These are phyloP conservation scores for Bipolaris zeicola DNA, from an alignment of 2,329 filamentous ascomycete species.

Conservation along the genomic window DNA sequence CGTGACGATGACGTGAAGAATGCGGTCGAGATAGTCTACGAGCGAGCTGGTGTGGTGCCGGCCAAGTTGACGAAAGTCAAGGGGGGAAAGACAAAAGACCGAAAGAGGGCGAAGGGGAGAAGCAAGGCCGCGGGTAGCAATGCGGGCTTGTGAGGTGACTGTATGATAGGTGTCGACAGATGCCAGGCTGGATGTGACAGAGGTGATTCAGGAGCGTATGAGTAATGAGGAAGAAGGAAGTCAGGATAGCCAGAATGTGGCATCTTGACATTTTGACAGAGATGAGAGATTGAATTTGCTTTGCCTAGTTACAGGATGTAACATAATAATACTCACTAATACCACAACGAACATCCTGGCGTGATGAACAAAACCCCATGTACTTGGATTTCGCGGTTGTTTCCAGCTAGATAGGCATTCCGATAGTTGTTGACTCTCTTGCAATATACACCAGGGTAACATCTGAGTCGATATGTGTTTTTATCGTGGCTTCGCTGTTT, in stretches of 20 bases:
- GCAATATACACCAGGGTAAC: too few species aligned
- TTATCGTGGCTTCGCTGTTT: too few species aligned
- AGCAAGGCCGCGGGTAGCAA: conserved; percentile 6
- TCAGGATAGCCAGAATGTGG: too few species aligned
- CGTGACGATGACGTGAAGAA: conserved; percentile 10
- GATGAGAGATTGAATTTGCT: neutral
- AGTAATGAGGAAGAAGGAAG: neutral
- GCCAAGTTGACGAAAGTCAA: conserved; percentile 14
- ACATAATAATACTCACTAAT: neutral
- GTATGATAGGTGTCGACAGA: neutral
- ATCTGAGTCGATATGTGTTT: too few species aligned
- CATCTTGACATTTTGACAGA: neutral
- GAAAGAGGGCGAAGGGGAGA: conserved; percentile 11
- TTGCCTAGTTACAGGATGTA: neutral
- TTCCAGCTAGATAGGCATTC: too few species aligned
- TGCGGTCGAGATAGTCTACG: conserved; percentile 15
- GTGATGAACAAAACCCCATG: too few species aligned
- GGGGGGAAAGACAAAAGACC: conserved; percentile 3
- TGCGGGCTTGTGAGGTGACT: neutral
- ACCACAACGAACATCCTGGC: neutral
- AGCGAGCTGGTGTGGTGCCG: conserved; percentile 12
- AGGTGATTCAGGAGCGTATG: neutral
- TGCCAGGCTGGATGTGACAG: neutral
- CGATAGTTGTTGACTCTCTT: too few species aligned
- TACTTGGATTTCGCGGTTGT: too few species aligned